phyloP scores from a whole-genome alignment of 257 asterid species.

The Galeopsis tetrahit region DNA sequence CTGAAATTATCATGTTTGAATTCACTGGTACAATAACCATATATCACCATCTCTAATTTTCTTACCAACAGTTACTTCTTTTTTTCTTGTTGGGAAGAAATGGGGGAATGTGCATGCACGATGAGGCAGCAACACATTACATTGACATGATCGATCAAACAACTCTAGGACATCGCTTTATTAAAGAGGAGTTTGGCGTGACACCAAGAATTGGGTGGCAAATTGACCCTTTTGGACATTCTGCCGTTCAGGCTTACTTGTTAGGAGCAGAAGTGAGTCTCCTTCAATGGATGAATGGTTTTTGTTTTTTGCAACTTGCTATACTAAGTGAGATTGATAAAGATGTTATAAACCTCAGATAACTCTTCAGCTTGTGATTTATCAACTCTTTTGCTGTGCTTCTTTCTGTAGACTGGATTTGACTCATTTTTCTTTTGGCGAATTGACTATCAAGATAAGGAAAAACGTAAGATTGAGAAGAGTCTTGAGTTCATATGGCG shows the following conservation, averaged over 20 bases:
- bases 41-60: neutral
- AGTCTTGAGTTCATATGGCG: constrained; percentile 47
- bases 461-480: constrained; percentile 41
- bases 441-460: constrained; percentile 59
- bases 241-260: constrained; percentile 58
- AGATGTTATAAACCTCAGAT: neutral
- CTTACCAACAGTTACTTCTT: constrained; percentile 5
- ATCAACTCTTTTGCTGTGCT: neutral
- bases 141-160: constrained; percentile 61
- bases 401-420: constrained; percentile 45
- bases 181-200: constrained; percentile 46
- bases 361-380: constrained; percentile 21
- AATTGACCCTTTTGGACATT: constrained; percentile 60
- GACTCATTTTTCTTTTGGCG: constrained; percentile 54
- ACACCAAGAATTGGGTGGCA: constrained; percentile 59
- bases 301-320: neutral
- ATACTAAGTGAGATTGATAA: neutral
- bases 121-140: constrained; percentile 57
- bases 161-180: constrained; percentile 46
- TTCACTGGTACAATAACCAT: neutral
- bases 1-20: neutral
- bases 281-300: constrained; percentile 3
- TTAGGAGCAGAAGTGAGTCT: constrained; percentile 51
- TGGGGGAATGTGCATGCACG: constrained; percentile 64
- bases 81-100: constrained; percentile 37